Evolutionary conservation across 257 asterid species (phyloP).

Genomic region (Solanum raphanifolium): DNA sequence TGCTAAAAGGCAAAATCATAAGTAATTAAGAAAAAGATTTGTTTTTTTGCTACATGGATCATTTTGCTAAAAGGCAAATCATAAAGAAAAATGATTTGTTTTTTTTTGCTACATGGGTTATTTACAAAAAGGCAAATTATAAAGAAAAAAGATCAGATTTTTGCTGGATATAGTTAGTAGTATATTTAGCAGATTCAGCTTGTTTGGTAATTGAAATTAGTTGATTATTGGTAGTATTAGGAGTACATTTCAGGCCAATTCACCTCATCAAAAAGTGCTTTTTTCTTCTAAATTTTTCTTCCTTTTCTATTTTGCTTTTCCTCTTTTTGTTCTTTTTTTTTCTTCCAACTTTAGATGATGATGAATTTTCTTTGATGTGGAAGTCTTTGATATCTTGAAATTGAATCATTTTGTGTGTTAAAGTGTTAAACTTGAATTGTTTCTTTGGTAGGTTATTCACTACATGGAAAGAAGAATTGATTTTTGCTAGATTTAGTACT

Average conservation of each 20-base stretch:
- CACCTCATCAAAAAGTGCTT: background rate
- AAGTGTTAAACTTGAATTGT: background rate
- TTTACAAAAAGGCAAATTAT: background rate
- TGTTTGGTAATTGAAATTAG: background rate
- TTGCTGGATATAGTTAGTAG: background rate
- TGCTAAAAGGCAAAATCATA: background rate
- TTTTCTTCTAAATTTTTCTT: background rate
- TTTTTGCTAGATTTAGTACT: background rate
- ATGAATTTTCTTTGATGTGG: background rate
- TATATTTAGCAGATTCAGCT: background rate
- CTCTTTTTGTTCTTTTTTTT: background rate
- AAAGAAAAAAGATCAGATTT: background rate
- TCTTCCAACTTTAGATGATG: background rate
- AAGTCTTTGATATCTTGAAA: background rate
- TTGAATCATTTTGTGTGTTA: background rate
- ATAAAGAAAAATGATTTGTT: background rate
- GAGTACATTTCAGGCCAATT: background rate
- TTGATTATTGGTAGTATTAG: background rate
- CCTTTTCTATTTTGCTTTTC: background rate
- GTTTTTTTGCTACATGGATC: background rate
- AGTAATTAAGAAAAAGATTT: background rate
- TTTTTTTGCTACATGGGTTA: background rate
- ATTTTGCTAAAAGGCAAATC: background rate
- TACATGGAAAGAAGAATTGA: too few species aligned
- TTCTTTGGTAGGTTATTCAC: background rate